phyloP scores from a whole-genome alignment of 2,329 filamentous ascomycete species.

The Alternaria angustiovoidea region DNA sequence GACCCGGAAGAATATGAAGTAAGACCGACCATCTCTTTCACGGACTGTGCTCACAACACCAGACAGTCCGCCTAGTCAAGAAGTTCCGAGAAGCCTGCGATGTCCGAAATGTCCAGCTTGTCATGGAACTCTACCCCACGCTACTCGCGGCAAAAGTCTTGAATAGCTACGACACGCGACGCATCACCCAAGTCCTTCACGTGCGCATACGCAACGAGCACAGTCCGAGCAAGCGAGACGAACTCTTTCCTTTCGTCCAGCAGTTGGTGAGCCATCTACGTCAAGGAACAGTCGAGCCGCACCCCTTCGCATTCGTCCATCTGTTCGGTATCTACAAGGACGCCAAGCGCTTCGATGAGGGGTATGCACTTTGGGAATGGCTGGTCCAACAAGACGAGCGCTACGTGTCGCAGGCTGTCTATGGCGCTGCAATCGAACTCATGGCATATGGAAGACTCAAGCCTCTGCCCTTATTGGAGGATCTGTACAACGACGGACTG shows the following conservation, averaged over 20 bases:
- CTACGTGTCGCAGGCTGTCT: constrained; percentile 54
- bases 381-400: constrained; percentile 53
- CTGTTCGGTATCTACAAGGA: constrained; percentile 59
- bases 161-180: constrained; percentile 32
- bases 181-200: constrained; percentile 51
- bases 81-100: constrained; percentile 31
- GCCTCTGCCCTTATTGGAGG: constrained; percentile 54
- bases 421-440: constrained; percentile 60
- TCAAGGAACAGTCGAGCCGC: constrained; percentile 45
- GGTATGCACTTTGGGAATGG: constrained; percentile 59
- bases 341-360: constrained; percentile 50
- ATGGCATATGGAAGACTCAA: constrained; percentile 53
- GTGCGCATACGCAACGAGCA: constrained; percentile 35
- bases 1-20: neutral
- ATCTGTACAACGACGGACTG: constrained; percentile 56
- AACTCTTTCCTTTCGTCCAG: constrained; percentile 43
- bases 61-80: constrained; percentile 10
- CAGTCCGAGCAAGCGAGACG: constrained; percentile 8
- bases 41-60: neutral
- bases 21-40: neutral
- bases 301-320: constrained; percentile 54
- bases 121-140: constrained; percentile 42
- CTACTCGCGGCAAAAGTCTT: constrained; percentile 25
- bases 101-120: constrained; percentile 19
- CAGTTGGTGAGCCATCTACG: constrained; percentile 53